Conservation (phyloP, 306 rosid genomes). For the Trifolium fragiferum region DNA sequence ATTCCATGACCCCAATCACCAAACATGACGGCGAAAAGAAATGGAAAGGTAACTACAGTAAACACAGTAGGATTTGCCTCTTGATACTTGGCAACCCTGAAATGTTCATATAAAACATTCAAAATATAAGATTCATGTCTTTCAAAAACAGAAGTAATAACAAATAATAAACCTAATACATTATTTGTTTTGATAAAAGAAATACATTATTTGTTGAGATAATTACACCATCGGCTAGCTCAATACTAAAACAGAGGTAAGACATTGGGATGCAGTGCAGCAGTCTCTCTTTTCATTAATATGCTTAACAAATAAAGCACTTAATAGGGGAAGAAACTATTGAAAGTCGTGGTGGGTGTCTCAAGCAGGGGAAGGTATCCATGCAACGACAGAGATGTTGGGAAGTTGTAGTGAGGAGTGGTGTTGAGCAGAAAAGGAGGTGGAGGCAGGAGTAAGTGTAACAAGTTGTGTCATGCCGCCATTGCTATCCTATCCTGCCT, state of each 20-base stretch:
- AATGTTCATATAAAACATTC: slow-evolving; percentile 42
- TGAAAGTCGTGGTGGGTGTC: neutral
- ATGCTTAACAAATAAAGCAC: slow-evolving; percentile 6
- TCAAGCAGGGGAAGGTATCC: neutral
- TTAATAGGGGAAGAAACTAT: neutral
- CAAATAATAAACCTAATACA: slow-evolving; percentile 15
- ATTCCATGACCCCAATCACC: slow-evolving; percentile 99
- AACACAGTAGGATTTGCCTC: slow-evolving; percentile 97
- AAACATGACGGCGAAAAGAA: slow-evolving; percentile 99
- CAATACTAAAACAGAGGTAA: slow-evolving; percentile 8
- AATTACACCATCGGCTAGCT: slow-evolving; percentile 28
- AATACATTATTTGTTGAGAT: slow-evolving; percentile 4
- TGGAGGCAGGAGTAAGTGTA: neutral
- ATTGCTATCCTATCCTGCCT: neutral
- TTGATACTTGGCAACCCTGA: slow-evolving; percentile 97
- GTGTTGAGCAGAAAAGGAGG: slow-evolving; percentile 2
- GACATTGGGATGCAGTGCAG: neutral
- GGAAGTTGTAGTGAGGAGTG: neutral
- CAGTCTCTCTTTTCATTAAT: slow-evolving; percentile 1
- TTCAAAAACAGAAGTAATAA: slow-evolving; percentile 13
- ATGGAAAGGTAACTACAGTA: slow-evolving; percentile 88
- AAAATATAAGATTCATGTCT: slow-evolving; percentile 24
- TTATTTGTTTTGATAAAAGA: neutral
- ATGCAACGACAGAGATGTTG: neutral
- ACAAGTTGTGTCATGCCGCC: neutral